Evolutionary conservation across 176 grass and related monocot genomes (phyloP).

Genomic region (Ampelocalamus luodianensis): DNA sequence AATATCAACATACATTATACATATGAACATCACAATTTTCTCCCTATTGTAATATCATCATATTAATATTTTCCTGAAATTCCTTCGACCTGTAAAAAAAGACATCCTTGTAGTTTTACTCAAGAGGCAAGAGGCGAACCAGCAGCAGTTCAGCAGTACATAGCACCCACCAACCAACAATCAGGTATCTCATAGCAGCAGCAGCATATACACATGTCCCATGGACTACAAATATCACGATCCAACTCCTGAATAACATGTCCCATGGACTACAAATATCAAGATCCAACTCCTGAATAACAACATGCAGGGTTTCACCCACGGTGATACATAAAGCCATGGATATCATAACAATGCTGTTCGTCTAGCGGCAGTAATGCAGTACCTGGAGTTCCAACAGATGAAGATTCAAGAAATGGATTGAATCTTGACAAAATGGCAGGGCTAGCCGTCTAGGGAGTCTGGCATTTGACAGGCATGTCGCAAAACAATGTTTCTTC

Average conservation of each 20-base stretch:
- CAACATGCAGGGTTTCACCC: constrained; percentile 20
- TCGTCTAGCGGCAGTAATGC: background rate
- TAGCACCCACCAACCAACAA: background rate
- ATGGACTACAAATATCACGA: too few relatives aligned
- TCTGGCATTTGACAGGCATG: background rate
- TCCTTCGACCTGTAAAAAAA: background rate
- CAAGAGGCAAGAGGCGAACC: background rate
- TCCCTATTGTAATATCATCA: background rate
- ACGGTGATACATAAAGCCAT: constrained; percentile 24
- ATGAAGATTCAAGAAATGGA: constrained; percentile 35
- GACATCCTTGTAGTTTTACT: background rate
- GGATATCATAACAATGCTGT: background rate
- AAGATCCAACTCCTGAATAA: constrained; percentile 10
- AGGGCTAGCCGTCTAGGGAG: background rate
- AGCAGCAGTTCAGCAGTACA: background rate
- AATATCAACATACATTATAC: background rate
- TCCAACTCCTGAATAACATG: too few relatives aligned
- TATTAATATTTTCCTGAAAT: background rate
- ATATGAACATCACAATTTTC: background rate
- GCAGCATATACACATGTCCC: too few relatives aligned
- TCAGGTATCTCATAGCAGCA: background rate
- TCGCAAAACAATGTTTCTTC: constrained; percentile 34
- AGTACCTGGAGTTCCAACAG: constrained; percentile 8
- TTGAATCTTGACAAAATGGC: constrained; percentile 45
- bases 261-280: constrained; percentile 9